Evolutionary conservation across 805 yeast species (phyloP).

Genomic region (Nadsonia fulvescens): DNA sequence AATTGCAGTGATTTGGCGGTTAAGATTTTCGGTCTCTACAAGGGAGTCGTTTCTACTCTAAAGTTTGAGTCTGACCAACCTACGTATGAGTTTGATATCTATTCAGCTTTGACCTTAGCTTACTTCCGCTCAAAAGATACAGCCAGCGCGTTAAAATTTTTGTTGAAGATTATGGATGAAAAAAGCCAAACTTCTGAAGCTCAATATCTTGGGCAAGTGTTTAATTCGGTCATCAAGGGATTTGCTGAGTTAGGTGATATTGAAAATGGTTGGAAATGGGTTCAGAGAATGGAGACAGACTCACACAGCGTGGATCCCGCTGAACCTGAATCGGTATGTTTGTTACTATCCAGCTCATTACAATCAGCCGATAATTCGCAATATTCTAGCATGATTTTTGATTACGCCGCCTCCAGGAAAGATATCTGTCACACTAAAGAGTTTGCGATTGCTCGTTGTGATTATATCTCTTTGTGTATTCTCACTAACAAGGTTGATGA

Average conservation of each 20-base stretch:
- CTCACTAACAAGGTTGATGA: constrained; percentile 7
- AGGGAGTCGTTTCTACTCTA: too few relatives aligned
- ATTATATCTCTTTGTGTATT: constrained; percentile 11
- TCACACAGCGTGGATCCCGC: constrained; percentile 6
- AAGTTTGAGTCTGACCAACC: constrained; percentile 9
- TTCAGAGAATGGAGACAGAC: constrained; percentile 11
- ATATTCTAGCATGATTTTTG: constrained; percentile 15
- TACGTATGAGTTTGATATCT: constrained; percentile 7
- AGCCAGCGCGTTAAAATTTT: constrained; percentile 12
- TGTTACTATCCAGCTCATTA: constrained; percentile 11
- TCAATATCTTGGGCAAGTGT: constrained; percentile 5
- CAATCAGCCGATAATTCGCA: constrained; percentile 9
- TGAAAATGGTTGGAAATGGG: constrained; percentile 16
- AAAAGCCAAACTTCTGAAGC: not conserved
- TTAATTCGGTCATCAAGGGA: constrained; percentile 12
- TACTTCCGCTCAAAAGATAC: constrained; percentile 12
- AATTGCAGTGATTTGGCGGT: constrained; percentile 10
- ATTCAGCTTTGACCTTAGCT: constrained; percentile 14
- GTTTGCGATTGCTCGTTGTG: constrained; percentile 12
- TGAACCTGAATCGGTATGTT: constrained; percentile 10
- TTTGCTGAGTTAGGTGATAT: constrained; percentile 11
- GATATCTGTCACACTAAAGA: constrained; percentile 3
- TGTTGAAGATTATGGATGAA: constrained; percentile 12
- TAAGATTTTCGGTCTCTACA: too few relatives aligned
- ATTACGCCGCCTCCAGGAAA: constrained; percentile 10